Base-by-base conservation (phyloP, 2,329 filamentous ascomycete species). In the Aaosphaeria pasadenensis region DNA sequence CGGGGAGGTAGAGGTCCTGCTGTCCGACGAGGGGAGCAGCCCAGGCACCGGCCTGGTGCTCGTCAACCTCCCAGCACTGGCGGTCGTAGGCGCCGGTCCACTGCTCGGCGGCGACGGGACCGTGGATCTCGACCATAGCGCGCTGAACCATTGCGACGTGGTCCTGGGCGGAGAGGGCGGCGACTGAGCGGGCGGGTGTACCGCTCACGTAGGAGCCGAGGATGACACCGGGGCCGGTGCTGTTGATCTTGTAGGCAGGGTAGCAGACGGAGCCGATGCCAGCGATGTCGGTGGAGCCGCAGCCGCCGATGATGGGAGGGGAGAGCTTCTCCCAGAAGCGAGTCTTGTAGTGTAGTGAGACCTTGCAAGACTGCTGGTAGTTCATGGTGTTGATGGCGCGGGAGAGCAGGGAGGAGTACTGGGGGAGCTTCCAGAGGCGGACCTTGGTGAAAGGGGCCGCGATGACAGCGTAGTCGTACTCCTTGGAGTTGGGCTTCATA, bases 121-220 rank as follows among this genome's bases (percentile, higher is more conserved):
- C 85, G 60, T 88, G 85, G n/a, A 86, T 78, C 62, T 86, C 80
- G 11, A 81, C 72, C 81, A 88, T 87, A 17, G 84, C 80, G 39
- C 85, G 78, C 51, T 86, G 76, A 1, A 85, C 77, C 46, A 82
- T 77, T 11, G 80, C 77, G 3, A 87, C 80, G 58, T 88, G 85
- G 55, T 87, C 79, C 9, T 74, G 74, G 47, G 84, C 81, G 7
- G 75, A 72, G 40, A 80, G 69, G 5, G 78, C 71, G 1, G 69
- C 74, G 56, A 79, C 73, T 2, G 74, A 72, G 17, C 71, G 66
- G 0, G 74, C 76, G 1, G 68, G 63, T 11, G 73, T 72, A 17
- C 74, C 78, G 1, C 72, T 75, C 31, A 73, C 59, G 69, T 88
- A 88, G 24, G 76, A 80, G 1, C 74, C 85, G 1, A 88, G 74